Conservation (phyloP, 306 rosid species). For the Cucumis melo region DNA sequence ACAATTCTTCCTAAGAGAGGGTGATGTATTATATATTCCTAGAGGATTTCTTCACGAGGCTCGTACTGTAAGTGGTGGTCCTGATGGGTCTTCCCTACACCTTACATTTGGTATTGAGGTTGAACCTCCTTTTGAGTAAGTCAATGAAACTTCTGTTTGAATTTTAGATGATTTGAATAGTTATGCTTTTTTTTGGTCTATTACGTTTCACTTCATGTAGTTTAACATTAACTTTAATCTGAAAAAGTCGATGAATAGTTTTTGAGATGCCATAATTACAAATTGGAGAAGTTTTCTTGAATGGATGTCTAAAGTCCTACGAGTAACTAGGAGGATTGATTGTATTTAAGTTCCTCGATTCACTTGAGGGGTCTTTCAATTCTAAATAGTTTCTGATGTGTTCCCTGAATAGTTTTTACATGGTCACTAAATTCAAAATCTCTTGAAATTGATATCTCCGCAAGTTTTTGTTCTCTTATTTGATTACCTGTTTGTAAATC, state of each 20-base stretch:
- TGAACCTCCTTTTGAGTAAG: slow-evolving; percentile 88
- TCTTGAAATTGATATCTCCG: neutral
- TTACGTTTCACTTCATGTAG: slow-evolving; percentile 35
- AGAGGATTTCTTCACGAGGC: slow-evolving; percentile 89
- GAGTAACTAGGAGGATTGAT: neutral
- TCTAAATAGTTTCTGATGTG: neutral
- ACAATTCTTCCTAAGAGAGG: slow-evolving; percentile 43
- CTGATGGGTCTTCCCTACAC: slow-evolving; percentile 50
- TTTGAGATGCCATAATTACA: neutral
- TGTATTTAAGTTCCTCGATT: neutral
- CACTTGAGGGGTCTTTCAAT: neutral
- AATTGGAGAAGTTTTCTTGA: neutral
- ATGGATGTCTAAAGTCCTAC: neutral
- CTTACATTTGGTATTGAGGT: slow-evolving; percentile 77
- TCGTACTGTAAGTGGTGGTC: slow-evolving; percentile 22
- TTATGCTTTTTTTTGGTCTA: neutral
- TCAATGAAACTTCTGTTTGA: slow-evolving; percentile 4
- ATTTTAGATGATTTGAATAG: neutral
- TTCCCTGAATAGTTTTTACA: neutral
- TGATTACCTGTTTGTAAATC: neutral
- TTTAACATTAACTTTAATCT: neutral
- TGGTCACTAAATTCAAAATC: neutral
- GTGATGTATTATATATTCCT: slow-evolving; percentile 72
- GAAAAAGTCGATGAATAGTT: slow-evolving; percentile 1
- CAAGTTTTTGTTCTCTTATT: neutral